phyloP scores from a whole-genome alignment of 306 rosid species.

The Quercus variabilis region DNA sequence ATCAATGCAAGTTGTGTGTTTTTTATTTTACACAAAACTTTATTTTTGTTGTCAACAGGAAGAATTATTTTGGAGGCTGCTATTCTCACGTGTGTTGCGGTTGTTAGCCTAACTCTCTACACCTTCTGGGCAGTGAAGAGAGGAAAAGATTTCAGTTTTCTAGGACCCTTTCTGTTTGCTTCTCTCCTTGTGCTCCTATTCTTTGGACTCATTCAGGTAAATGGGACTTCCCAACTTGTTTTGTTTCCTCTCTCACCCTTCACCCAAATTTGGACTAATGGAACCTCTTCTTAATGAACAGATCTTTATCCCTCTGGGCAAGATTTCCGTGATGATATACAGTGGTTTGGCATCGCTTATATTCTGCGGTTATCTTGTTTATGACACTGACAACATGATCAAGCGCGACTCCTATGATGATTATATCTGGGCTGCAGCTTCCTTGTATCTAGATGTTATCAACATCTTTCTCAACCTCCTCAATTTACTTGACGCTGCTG shows the following conservation, averaged over 20 bases:
- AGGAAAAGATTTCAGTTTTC: conserved; percentile 33
- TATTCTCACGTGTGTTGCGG: conserved; percentile 23
- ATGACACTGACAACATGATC: conserved; percentile 32
- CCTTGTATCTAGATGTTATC: conserved; percentile 23
- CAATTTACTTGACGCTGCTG: background rate
- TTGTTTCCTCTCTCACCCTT: background rate
- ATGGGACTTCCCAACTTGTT: background rate
- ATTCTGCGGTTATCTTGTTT: conserved; percentile 21
- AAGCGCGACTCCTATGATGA: conserved; percentile 32
- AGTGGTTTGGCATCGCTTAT: conserved; percentile 15
- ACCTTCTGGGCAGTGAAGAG: conserved; percentile 39
- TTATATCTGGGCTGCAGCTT: conserved; percentile 25
- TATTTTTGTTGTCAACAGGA: conserved; percentile 17
- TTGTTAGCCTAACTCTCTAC: conserved; percentile 27
- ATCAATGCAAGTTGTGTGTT: background rate
- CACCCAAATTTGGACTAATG: background rate
- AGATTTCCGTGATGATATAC: conserved; percentile 10
- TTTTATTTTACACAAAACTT: background rate
- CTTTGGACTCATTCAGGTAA: conserved; percentile 32
- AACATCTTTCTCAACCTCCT: conserved; percentile 22
- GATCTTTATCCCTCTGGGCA: conserved; percentile 26
- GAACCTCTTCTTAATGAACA: background rate
- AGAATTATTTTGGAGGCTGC: conserved; percentile 21
- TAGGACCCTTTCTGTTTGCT: conserved; percentile 37
- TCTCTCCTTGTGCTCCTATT: conserved; percentile 20